Evolutionary conservation across 306 rosid species (phyloP), one percentile per base, ranked within the genome.

Genomic region (Ziziphus jujuba): DNA sequence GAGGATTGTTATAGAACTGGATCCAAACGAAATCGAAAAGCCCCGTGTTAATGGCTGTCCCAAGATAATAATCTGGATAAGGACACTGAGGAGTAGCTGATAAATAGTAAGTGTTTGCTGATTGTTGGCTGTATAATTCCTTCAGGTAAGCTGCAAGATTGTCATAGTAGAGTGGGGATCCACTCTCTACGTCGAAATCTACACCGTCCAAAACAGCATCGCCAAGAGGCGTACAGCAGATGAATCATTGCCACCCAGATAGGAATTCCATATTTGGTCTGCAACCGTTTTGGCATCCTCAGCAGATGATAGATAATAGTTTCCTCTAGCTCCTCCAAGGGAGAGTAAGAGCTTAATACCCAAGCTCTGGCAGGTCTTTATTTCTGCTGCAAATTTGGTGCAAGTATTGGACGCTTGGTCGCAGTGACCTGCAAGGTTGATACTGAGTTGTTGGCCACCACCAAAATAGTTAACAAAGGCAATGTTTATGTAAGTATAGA

Each of bases 361-460:
- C 6, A 7, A 7, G 20, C 31, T 66, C 60, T 73, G 82, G 28
- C 85, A 81, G 0, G 76, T 58, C 52, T 44, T 72, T 2, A 76
- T 81, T 20, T 76, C 63, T 17, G 74, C 34, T 55, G 74, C 73
- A 19, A 76, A 25, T 21, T 9, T n/a, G 12, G 68, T 64, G 59
- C 79, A 76, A 24, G 65, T n/a, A 0, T 52, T 11, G 8, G 36
- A n/a, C 2, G 1, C 6, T 0, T 72, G 33, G 8, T 31, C 63
- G 65, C 85, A 73, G 19, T 76, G 85, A 57, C 79, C 77, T 7
- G 77, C 79, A 0, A 81, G 71, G 71, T 81, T 81, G 33, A 76
- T 2, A 10, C 14, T 23, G 0, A 79, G 81, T 20, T 9, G 13
- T 16, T 22, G 54, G 58, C 70, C 73, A 25, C 45, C 72, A 17